Percentiles rank a stretch among this genome's conserved stretches.
phyloP scores from a whole-genome alignment of 1,284 basidiomycete species.

The Pholiota adiposa region DNA sequence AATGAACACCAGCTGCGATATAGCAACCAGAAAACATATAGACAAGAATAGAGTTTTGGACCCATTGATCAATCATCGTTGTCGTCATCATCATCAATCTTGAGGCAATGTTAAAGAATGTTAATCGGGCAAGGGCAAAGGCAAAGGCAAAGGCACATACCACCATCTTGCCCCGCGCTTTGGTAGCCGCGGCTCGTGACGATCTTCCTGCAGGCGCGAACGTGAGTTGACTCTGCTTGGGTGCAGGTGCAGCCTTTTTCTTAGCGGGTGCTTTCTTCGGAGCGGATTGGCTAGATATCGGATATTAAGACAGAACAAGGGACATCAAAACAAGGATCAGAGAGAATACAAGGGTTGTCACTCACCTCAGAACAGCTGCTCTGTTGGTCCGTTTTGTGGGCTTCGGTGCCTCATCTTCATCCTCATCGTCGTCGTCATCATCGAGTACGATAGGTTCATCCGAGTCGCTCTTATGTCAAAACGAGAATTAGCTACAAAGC shows the following conservation, averaged over 20 bases:
- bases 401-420: conserved; percentile 57
- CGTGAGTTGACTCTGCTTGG: conserved; percentile 53
- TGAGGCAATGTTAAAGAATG: not conserved
- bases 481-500: conserved; percentile 1
- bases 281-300: conserved; percentile 28
- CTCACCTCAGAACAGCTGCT: conserved; percentile 65
- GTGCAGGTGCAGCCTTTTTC: conserved; percentile 48
- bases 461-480: conserved; percentile 45
- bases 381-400: conserved; percentile 65
- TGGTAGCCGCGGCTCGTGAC: conserved; percentile 62
- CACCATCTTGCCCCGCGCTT: conserved; percentile 58
- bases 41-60: too few relatives aligned
- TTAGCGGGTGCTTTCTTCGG: conserved; percentile 65
- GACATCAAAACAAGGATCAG: not conserved
- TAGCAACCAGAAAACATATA: not conserved
- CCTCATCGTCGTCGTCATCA: conserved; percentile 61
- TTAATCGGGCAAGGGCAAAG: not conserved
- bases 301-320: too few relatives aligned
- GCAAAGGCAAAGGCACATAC: conserved; percentile 28
- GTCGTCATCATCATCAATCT: conserved; percentile 30
- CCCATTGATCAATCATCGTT: conserved; percentile 13
- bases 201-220: conserved; percentile 63
- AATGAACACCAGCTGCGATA: not conserved
- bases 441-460: conserved; percentile 54
- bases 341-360: not conserved